Conservation (phyloP, 2,329 filamentous ascomycete genomes). For the Sporothrix curviconia region DNA sequence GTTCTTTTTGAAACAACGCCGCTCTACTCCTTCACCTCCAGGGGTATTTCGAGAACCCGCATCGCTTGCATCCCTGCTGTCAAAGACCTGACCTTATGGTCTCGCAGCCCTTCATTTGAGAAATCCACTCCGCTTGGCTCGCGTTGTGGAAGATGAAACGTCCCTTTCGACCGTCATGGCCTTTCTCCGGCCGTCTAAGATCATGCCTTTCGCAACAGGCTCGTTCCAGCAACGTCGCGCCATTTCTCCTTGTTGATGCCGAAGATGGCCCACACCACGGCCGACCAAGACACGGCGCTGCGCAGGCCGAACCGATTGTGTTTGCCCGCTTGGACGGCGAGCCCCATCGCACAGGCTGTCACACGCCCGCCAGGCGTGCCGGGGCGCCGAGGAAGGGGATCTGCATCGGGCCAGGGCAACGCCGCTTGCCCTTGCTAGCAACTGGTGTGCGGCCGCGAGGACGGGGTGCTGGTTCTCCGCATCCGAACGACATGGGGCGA, state of each 20-base stretch:
- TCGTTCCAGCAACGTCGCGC: constrained; percentile 29
- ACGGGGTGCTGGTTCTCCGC: constrained; percentile 74
- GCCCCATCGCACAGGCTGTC: constrained; percentile 40
- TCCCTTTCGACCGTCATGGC: constrained; percentile 87
- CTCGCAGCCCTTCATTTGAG: constrained; percentile 77
- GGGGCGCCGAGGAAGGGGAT: not conserved
- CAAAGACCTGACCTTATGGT: constrained; percentile 76
- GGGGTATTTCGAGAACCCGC: constrained; percentile 65
- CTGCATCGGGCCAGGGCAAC: constrained; percentile 40
- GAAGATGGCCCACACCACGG: constrained; percentile 67
- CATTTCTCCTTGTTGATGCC: constrained; percentile 29
- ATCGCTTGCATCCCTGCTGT: constrained; percentile 78
- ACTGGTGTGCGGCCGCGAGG: constrained; percentile 49
- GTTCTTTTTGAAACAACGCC: not conserved
- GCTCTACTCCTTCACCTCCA: constrained; percentile 44
- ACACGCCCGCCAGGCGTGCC: constrained; percentile 13
- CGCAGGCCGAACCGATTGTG: constrained; percentile 47
- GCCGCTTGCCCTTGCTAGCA: constrained; percentile 35
- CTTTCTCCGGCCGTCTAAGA: constrained; percentile 72
- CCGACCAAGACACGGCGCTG: constrained; percentile 59
- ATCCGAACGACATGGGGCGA: constrained; percentile 72
- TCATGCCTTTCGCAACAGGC: constrained; percentile 49
- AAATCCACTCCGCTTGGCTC: constrained; percentile 67
- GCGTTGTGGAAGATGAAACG: constrained; percentile 88
- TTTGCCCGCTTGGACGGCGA: constrained; percentile 54